Conservation (phyloP, 2,329 filamentous ascomycete genomes). For the Sphaerostilbella broomeana region DNA sequence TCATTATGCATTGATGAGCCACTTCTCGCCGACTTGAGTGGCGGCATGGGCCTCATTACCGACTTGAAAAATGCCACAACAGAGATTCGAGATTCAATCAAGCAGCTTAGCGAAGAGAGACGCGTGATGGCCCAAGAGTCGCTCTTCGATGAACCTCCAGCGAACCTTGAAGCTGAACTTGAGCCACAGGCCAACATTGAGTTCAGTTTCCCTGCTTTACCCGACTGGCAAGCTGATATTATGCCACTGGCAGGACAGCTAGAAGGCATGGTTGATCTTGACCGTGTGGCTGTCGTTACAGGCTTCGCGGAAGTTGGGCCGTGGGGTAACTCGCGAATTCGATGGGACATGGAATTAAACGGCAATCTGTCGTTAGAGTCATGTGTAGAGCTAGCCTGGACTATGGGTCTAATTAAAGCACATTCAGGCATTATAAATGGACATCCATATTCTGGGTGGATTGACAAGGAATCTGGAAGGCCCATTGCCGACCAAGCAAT, state of each 20-base stretch:
- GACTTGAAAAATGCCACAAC: slow-evolving; percentile 94
- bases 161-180: slow-evolving; percentile 91
- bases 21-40: slow-evolving; percentile 95
- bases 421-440: slow-evolving; percentile 95
- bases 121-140: slow-evolving; percentile 93
- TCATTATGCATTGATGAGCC: slow-evolving; percentile 94
- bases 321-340: slow-evolving; percentile 96
- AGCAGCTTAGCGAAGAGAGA: slow-evolving; percentile 89
- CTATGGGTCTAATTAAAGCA: slow-evolving; percentile 99
- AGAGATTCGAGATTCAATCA: slow-evolving; percentile 86
- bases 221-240: slow-evolving; percentile 86
- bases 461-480: slow-evolving; percentile 88
- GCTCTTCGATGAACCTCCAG: slow-evolving; percentile 90
- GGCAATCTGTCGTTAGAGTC: slow-evolving; percentile 97
- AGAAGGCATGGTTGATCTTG: slow-evolving; percentile 97
- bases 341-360: slow-evolving; percentile 98
- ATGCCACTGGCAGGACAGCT: slow-evolving; percentile 84
- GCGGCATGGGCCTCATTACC: slow-evolving; percentile 93
- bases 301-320: slow-evolving; percentile 94
- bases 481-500: slow-evolving; percentile 97
- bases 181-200: slow-evolving; percentile 97
- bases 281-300: slow-evolving; percentile 95
- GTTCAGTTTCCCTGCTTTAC: slow-evolving; percentile 85
- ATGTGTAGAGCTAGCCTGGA: slow-evolving; percentile 99
- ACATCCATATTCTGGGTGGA: slow-evolving; percentile 93